Percentiles rank a stretch among this genome's conserved stretches.
Conservation (phyloP, 768 basidiomycete genomes). For the Leccinum uliginosum region DNA sequence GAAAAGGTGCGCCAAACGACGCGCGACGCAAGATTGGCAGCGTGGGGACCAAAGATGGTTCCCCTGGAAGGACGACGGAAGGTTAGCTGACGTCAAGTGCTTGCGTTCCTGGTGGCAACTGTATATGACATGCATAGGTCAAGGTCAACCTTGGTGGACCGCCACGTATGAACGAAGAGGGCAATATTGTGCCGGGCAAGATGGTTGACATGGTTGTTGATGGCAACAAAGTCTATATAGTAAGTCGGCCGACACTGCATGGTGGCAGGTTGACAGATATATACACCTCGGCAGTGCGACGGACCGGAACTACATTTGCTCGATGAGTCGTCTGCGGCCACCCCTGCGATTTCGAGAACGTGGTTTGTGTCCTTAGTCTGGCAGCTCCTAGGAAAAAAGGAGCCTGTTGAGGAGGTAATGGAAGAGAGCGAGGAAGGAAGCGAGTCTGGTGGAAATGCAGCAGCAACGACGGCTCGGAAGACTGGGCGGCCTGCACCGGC, state of each 20-base stretch:
- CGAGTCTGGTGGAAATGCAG: slow-evolving; percentile 45
- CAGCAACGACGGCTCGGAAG: slow-evolving; percentile 25
- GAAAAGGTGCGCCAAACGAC: slow-evolving; percentile 61
- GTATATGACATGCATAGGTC: slow-evolving; percentile 43
- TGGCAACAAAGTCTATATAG: slow-evolving; percentile 68
- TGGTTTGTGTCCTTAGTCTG: slow-evolving; percentile 59
- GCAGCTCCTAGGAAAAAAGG: slow-evolving; percentile 18
- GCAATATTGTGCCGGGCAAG: slow-evolving; percentile 44
- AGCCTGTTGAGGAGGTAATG: slow-evolving; percentile 19
- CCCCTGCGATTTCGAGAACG: slow-evolving; percentile 57
- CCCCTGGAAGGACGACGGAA: slow-evolving; percentile 65
- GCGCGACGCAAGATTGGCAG: slow-evolving; percentile 59
- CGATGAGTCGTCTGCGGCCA: slow-evolving; percentile 52
- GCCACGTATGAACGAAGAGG: slow-evolving; percentile 51
- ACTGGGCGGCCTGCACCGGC: slow-evolving; percentile 35
- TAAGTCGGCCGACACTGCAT: slow-evolving; percentile 36
- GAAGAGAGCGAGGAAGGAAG: slow-evolving; percentile 39
- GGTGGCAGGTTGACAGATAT: slow-evolving; percentile 9
- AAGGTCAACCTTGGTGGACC: slow-evolving; percentile 63
- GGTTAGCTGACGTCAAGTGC: slow-evolving; percentile 36
- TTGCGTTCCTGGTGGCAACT: slow-evolving; percentile 1
- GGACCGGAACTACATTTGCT: slow-evolving; percentile 52
- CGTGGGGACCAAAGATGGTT: slow-evolving; percentile 78
- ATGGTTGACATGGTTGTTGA: slow-evolving; percentile 82
- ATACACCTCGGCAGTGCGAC: slow-evolving; percentile 46